Evolutionary conservation across 805 yeast genomes (phyloP), one percentile per base, ranked within the genome.

Genomic region (Candida cerambycidarum): DNA sequence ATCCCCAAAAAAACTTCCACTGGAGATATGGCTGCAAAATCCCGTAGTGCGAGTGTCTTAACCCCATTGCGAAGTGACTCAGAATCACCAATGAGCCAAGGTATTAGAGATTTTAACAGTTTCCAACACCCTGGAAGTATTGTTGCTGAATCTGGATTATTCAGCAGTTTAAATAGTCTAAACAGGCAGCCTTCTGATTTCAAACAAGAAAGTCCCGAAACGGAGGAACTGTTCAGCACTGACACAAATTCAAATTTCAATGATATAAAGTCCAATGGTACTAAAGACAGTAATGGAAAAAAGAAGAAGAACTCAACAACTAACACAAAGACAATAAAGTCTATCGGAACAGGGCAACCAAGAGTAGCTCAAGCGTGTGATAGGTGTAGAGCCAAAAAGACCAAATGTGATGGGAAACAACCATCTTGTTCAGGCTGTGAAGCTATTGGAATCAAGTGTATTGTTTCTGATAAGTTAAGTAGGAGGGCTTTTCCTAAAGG

Each of bases 361-460:
- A 65, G 96, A 43, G 85, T 86, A 2, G 90, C 96, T 0, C 96
- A 89, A 58, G 96, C 96, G 0, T 89, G 97, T 62, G 96, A 89
- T 58, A 66, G 97, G 39, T 89, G 96, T 57, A 69, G 96, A 39
- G 79, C 86, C 38, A 86, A 85, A 56, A 86, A 86, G 61, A 81
- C 84, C 10, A 77, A 82, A 44, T 85, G 95, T 65, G 92, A 85
- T 52, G 93, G 93, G 1, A 75, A 77, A 43, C 75, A 79, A 45
- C 85, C 85, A 3, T 51, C 57, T 8, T 89, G 97, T 59, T 78
- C 92, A 0, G 84, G 85, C 46, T 89, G 97, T 69, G 82, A 80
- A 10, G 75, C 81, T 5, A 93, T 87, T 3, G 97, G 96, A 3
- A 76, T 89, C 44, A 92, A 87, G 49, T 89, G 97, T 62, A 83